Evolutionary conservation across 208 protist genomes (phyloP).

Genomic region (Acanthamoeba castellanii): DNA sequence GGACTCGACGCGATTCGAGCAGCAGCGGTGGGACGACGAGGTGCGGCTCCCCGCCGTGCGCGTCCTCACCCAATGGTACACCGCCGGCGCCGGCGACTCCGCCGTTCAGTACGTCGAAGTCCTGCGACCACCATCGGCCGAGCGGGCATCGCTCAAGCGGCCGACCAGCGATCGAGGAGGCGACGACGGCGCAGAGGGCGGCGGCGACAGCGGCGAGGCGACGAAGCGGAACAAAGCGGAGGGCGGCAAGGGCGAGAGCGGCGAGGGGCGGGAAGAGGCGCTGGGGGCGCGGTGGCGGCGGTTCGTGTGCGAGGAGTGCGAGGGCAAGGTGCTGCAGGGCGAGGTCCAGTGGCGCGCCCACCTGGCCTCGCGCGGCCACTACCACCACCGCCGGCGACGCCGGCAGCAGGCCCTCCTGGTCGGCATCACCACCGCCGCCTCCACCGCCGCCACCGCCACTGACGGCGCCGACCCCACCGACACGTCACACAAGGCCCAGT

Average conservation of each 20-base stretch:
- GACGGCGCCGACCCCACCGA: too few relatives aligned
- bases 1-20: conserved; percentile 1
- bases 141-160: background rate
- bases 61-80: background rate
- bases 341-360: conserved; percentile 63
- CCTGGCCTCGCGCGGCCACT: conserved; percentile 12
- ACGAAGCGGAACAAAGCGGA: background rate
- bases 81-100: background rate
- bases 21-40: conserved; percentile 32
- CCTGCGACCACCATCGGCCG: background rate
- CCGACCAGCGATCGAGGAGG: background rate
- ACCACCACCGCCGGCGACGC: background rate
- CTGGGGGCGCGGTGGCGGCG: background rate
- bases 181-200: background rate
- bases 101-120: background rate
- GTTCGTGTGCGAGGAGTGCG: conserved; percentile 66
- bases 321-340: conserved; percentile 56
- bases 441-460: too few relatives aligned
- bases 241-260: background rate
- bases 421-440: background rate
- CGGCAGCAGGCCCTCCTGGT: background rate
- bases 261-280: background rate
- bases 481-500: too few relatives aligned
- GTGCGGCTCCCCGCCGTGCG: conserved; percentile 15
- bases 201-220: background rate